Base-by-base conservation (phyloP, 257 asterid species). In the Solanum virginianum region DNA sequence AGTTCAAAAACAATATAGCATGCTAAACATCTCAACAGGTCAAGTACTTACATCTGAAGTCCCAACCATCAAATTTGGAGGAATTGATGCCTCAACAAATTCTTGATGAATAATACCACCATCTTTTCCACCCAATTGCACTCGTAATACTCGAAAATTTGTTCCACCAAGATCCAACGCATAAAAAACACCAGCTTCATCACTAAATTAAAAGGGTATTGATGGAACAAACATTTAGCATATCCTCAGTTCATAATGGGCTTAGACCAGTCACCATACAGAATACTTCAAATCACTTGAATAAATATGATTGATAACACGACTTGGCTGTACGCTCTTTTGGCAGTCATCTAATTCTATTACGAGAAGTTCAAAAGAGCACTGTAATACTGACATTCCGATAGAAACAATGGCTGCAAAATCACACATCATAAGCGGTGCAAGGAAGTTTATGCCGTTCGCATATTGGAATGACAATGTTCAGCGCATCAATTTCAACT, bases 91-190 rank as follows among this genome's bases (percentile, higher is more conserved):
- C 92, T 94, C 98, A 2, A 92, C 82, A 32, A 96, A 94, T 89
- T 96, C 97, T 84, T 93, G 98, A 89, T 90, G 92, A 86, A 92
- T 86, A 77, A 96, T 88, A 3, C 98, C 97, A 3, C 89, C 90
- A 68, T 59, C 93, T 88, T 72, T 93, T 75, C 99, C 99, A 62
- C 97, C 97, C 80, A 96, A 89, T 74, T 93, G 93, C 22, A 96
- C 98, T 53, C 98, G 86, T 92, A 96, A 87, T n/a, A 96, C 99
- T 53, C 99, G 96, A 83, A 96, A 96, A 86, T 96, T 96, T 26
- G 99, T 94, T 45, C 99, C 99, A 71, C 99, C 99, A 75, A 96
- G 99, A 90, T 96, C 99, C 88, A 96, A 85, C 8, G 98, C 98
- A 86, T 96, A 96, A 89, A 87, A 96, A 68, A 94, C 93, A 55